Base-by-base conservation (phyloP, 352 stramenopile genomes). In the Pythium vanterpoolii region DNA sequence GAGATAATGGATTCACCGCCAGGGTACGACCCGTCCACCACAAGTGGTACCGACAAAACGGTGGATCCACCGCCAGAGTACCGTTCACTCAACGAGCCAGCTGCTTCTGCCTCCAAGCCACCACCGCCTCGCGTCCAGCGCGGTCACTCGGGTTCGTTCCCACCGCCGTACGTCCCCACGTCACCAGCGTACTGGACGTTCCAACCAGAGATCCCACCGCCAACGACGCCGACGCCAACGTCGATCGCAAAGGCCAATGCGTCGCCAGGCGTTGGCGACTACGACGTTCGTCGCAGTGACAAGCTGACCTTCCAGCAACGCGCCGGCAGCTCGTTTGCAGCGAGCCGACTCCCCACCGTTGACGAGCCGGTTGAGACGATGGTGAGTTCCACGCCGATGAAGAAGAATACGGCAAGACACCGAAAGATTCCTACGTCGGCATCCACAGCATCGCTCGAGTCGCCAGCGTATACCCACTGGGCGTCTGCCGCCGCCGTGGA, bases 201-300 rank as follows among this genome's bases (percentile, higher is more conserved):
- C 19, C 38, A 69, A 2, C 62, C 62, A 5, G 55, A 46, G 43
- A 21, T 72, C 27, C 33, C 60, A 28, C 28, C 72, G 67, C 33
- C 58, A 42, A 61, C 57, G 28, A 26, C 73, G 0, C n/a, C 66
- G 0, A 65, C 54, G 14, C 59, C 63, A 9, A 28, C 45, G n/a
- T 65, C 48, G 14, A 24, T 57, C n/a, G 19, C 38, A 1, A 69
- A 64, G 34, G 23, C 27, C n/a, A 52, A 36, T n/a, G 30, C 33
- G 9, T 64, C 58, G 4, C 45, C 56, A 65, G 74, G 76, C 23
- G 76, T 85, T n/a, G 73, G 79, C 3, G 58, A 61, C 45, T 89
- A 89, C 44, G 68, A 89, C 45, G 53, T 86, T 14, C 34, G 68
- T 7, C 64, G 70, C 2, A 70, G 75, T n/a, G 73, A 87, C 6